Evolutionary conservation across 805 yeast species (phyloP).

Genomic region (Myxozyma neotropica): DNA sequence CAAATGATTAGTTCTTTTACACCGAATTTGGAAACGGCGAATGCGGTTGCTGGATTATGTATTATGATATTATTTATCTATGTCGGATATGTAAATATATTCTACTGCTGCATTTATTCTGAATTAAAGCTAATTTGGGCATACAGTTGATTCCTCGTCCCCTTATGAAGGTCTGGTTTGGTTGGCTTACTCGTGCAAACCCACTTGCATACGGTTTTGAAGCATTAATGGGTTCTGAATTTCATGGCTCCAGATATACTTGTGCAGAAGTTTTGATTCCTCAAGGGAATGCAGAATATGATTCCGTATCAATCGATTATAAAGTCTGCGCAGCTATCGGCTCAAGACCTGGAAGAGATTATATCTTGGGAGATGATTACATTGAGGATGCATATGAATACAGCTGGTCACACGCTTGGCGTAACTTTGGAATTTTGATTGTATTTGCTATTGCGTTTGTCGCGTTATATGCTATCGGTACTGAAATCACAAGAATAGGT

Average conservation of each 20-base stretch:
- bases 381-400: conserved; percentile 54
- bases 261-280: conserved; percentile 59
- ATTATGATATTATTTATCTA: conserved; percentile 48
- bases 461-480: conserved; percentile 39
- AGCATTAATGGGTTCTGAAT: conserved; percentile 65
- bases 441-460: conserved; percentile 52
- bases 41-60: conserved; percentile 50
- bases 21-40: conserved; percentile 44
- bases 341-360: conserved; percentile 53
- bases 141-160: conserved; percentile 50
- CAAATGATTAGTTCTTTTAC: conserved; percentile 47
- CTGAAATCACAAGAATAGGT: conserved; percentile 41
- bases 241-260: conserved; percentile 56
- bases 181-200: conserved; percentile 62
- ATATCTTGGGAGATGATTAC: conserved; percentile 64
- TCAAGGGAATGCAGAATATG: conserved; percentile 58
- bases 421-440: conserved; percentile 70
- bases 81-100: conserved; percentile 46
- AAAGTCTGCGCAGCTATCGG: conserved; percentile 61
- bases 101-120: conserved; percentile 33
- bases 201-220: conserved; percentile 65
- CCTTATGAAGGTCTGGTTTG: conserved; percentile 70
- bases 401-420: conserved; percentile 67
- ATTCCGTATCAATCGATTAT: conserved; percentile 43
- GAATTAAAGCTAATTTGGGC: no score